A percentile compares a stretch with the other conserved stretches of the same genome.
These are phyloP conservation scores for Prunus salicina DNA, from an alignment of 306 rosid genomes.

Conservation along the genomic window DNA sequence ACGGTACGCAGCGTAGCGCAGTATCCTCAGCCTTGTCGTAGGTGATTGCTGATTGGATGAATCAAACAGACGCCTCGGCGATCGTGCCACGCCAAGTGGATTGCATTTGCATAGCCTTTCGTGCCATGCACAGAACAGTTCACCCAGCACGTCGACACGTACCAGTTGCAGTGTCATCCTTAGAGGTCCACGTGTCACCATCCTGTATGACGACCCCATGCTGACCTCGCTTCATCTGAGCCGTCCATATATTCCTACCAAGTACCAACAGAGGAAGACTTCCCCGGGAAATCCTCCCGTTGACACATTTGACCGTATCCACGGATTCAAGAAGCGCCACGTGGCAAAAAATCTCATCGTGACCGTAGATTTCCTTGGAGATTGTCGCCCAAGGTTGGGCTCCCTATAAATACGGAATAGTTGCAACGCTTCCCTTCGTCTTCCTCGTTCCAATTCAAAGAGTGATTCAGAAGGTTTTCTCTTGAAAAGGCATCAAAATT, in stretches of 20 bases:
- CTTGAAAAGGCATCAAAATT: not conserved
- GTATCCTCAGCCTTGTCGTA: not conserved
- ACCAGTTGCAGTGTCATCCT: not conserved
- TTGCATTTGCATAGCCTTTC: slow-evolving; percentile 1
- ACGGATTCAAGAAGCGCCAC: not conserved
- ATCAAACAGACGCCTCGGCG: not conserved
- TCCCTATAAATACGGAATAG: slow-evolving; percentile 18
- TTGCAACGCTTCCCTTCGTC: not conserved
- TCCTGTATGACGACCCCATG: not conserved
- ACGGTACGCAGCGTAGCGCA: not conserved
- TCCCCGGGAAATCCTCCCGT: not conserved
- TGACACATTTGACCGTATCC: not conserved
- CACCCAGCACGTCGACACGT: slow-evolving; percentile 23
- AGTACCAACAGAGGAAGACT: not conserved
- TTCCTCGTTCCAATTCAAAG: not conserved
- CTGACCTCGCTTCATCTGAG: not conserved
- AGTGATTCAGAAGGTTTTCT: not conserved
- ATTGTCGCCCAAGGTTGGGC: slow-evolving; percentile 1
- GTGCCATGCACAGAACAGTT: slow-evolving; percentile 20
- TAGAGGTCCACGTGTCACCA: not conserved
- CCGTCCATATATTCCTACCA: slow-evolving; percentile 15
- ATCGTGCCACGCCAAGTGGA: slow-evolving; percentile 31
- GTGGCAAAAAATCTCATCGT: not conserved
- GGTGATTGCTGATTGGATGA: not conserved
- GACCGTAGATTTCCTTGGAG: not conserved